Conservation (phyloP, 2,329 filamentous ascomycete genomes). For the Bertia moriformis region DNA sequence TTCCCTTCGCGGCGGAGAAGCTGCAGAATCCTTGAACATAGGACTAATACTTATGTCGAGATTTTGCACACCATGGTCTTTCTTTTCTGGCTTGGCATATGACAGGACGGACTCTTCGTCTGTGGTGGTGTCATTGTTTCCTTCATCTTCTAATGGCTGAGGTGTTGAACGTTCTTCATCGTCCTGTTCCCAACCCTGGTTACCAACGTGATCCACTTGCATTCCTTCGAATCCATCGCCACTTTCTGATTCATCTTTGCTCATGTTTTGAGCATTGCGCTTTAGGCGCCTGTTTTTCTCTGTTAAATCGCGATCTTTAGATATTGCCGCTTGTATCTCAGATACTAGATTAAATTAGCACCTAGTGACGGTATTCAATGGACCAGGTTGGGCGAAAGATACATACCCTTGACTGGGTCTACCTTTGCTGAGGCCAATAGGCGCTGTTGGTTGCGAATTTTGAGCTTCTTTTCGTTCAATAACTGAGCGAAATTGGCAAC, state of each 20-base stretch:
- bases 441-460: constrained; percentile 46
- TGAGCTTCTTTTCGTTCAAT: constrained; percentile 49
- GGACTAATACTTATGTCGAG: too few species aligned
- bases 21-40: too few species aligned
- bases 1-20: constrained; percentile 21
- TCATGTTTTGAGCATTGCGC: constrained; percentile 7
- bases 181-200: constrained; percentile 10
- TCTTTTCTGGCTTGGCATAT: neutral
- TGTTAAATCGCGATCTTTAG: constrained; percentile 6
- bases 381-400: constrained; percentile 9
- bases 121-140: constrained; percentile 13
- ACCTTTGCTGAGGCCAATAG: constrained; percentile 32
- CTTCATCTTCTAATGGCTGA: constrained; percentile 16
- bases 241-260: constrained; percentile 9
- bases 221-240: constrained; percentile 19
- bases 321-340: constrained; percentile 1
- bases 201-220: constrained; percentile 12
- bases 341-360: neutral
- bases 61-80: too few species aligned
- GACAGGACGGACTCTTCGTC: constrained; percentile 5
- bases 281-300: constrained; percentile 12
- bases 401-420: constrained; percentile 15
- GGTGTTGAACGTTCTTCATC: constrained; percentile 12
- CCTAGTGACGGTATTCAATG: neutral
- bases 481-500: constrained; percentile 41